phyloP scores from a whole-genome alignment of 768 basidiomycete species.

The Termitomyces sp. region DNA sequence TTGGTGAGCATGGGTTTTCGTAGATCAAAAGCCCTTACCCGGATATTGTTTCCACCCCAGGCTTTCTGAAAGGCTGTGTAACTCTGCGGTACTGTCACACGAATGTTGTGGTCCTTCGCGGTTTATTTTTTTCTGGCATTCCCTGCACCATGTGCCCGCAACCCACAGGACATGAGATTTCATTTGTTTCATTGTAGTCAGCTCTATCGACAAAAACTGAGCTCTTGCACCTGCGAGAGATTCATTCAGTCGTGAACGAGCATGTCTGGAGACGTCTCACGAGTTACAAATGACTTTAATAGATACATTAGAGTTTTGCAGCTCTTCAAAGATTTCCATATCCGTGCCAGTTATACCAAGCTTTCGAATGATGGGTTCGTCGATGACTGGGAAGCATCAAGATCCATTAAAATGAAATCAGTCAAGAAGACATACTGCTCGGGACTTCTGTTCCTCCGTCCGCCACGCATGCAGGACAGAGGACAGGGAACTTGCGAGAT shows the following conservation, averaged over 20 bases:
- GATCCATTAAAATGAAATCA: not conserved
- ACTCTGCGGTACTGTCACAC: constrained; percentile 54
- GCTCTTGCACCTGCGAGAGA: constrained; percentile 38
- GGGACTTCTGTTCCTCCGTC: constrained; percentile 4
- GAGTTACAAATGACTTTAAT: constrained; percentile 40
- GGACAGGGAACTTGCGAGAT: constrained; percentile 52
- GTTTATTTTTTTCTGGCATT: constrained; percentile 39
- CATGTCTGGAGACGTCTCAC: constrained; percentile 24
- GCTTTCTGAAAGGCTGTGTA: constrained; percentile 44
- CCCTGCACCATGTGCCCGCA: constrained; percentile 58
- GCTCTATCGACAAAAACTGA: constrained; percentile 45
- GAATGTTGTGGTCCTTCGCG: constrained; percentile 30
- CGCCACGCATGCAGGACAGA: constrained; percentile 52
- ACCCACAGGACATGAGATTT: constrained; percentile 44
- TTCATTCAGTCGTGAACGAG: not conserved
- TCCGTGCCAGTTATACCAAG: not conserved
- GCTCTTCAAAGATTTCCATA: not conserved
- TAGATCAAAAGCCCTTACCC: constrained; percentile 20
- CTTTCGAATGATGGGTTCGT: not conserved
- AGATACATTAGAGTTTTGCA: not conserved
- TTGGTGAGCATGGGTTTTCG: not conserved
- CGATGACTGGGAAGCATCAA: not conserved
- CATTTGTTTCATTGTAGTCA: constrained; percentile 36
- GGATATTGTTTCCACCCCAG: constrained; percentile 64
- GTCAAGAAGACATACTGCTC: not conserved